A percentile compares a stretch with the other conserved stretches of the same genome.
phyloP scores from a whole-genome alignment of 225 moss, liverwort and hornwort genomes.

The Pseudisothecium myosuroides region DNA sequence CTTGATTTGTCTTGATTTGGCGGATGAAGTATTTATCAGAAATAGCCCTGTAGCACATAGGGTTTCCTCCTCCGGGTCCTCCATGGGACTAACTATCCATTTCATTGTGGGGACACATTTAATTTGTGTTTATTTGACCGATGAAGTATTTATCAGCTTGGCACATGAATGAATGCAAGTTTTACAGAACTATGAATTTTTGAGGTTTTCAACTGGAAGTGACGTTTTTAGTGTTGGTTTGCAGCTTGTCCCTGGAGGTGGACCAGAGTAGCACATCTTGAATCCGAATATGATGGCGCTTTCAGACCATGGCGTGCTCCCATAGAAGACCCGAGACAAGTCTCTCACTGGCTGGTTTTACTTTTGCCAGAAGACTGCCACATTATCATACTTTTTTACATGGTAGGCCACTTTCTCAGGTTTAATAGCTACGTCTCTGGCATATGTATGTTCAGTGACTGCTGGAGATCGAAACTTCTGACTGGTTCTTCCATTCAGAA shows the following conservation, averaged over 20 bases:
- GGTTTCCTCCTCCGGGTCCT: too few relatives aligned
- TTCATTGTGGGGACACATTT: not conserved
- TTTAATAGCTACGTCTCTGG: constrained; percentile 8
- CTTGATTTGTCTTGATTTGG: not conserved
- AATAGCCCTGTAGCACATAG: too few relatives aligned
- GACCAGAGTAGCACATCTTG: constrained; percentile 28
- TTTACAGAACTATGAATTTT: not conserved
- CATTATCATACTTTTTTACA: constrained; percentile 31
- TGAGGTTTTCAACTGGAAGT: not conserved
- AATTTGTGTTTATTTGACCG: not conserved
- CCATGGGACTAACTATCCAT: too few relatives aligned
- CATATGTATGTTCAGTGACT: constrained; percentile 2
- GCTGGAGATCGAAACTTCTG: not conserved
- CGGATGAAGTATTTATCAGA: not conserved
- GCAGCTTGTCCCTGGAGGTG: constrained; percentile 59
- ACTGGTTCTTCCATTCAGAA: constrained; percentile 26
- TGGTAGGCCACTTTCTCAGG: constrained; percentile 26
- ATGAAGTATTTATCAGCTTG: not conserved
- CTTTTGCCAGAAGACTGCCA: not conserved
- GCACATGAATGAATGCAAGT: not conserved
- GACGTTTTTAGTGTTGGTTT: not conserved
- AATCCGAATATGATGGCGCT: not conserved
- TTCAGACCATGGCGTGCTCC: not conserved
- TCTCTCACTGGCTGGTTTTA: not conserved
- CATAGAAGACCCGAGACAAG: not conserved